phyloP scores from a whole-genome alignment of 83 land plant species.

The Picea mariana region DNA sequence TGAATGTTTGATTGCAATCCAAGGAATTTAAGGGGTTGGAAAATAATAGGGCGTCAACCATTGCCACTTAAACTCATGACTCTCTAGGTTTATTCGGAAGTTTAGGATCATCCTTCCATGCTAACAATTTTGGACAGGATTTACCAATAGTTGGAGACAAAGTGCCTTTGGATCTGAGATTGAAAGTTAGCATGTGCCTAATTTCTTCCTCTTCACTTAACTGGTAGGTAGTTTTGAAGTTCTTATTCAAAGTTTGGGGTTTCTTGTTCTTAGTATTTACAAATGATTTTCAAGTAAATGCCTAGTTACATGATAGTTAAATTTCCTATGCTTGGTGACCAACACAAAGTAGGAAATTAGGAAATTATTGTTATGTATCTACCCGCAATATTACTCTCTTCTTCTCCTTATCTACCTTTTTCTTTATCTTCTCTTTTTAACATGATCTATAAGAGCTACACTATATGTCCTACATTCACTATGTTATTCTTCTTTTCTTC shows the following conservation, averaged over 20 bases:
- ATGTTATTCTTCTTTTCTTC: too few species aligned
- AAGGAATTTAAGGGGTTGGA: slow-evolving; percentile 62
- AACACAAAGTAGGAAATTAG: too few species aligned
- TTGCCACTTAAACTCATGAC: slow-evolving; percentile 21
- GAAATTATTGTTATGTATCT: too few species aligned
- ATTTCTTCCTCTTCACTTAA: slow-evolving; percentile 50
- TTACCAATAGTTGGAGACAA: slow-evolving; percentile 37
- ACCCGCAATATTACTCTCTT: too few species aligned
- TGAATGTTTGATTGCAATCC: neutral
- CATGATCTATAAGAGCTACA: too few species aligned
- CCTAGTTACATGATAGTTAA: neutral
- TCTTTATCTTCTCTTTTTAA: too few species aligned
- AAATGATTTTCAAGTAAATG: neutral
- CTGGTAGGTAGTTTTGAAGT: slow-evolving; percentile 27
- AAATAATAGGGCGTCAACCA: slow-evolving; percentile 21
- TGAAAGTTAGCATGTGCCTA: slow-evolving; percentile 47
- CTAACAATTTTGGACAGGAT: slow-evolving; percentile 23
- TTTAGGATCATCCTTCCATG: neutral
- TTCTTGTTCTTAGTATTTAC: neutral
- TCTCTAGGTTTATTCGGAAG: slow-evolving; percentile 20
- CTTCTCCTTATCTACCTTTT: too few species aligned
- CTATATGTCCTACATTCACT: too few species aligned
- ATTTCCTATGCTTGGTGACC: too few species aligned
- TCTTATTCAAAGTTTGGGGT: neutral
- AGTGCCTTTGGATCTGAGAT: slow-evolving; percentile 55